Evolutionary conservation across 2,329 filamentous ascomycete species (phyloP), one percentile per base, ranked within the genome.

Genomic region (Penicillium sp.): DNA sequence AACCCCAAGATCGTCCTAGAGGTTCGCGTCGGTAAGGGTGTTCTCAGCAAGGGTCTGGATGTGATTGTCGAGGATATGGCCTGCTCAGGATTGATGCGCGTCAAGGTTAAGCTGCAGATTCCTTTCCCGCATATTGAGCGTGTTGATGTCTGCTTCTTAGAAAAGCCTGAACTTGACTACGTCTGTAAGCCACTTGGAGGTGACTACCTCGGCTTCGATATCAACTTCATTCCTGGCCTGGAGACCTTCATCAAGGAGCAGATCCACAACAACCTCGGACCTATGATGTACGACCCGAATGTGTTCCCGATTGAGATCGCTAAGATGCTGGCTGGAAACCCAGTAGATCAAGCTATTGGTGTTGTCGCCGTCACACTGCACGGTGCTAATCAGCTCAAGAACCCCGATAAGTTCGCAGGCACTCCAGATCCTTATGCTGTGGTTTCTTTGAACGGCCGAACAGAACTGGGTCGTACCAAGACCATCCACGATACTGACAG

Each of bases 11-110:
- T 99, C 56, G 91, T 98, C 11, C 85, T 99, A 26, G 95, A 99
- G 73, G 92, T 99, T 55, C 88, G 95, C 62, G 83, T 99, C 52
- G 95, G 95, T 59, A 98, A 98, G 75, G 95, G 92, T 64, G 89
- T 99, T 82, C 90, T 98, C 67, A 97, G 93, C 79, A 98, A 98
- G 75, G 93, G 93, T 47, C 83, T 99, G 56, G 93, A 98, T 71
- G 91, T 99, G 39, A 98, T 99, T 71, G 95, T 99, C 11, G 93
- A 98, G 75, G 91, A 99, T 71, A 96, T 99, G 87, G 88, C 93
- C 54, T 99, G 96, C 74, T 91, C 90, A 13, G 96, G 95, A 52
- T 82, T 96, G 65, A 97, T 99, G 93, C 88, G 93, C 52, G 86
- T 99, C 68, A 98, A 98, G 81, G 88, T 98, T 74, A 99, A 99